A percentile compares a stretch with the other conserved stretches of the same genome.
These are phyloP conservation scores for Cyclotella atomus DNA, from an alignment of 108 stramenopile genomes.

Conservation along the genomic window DNA sequence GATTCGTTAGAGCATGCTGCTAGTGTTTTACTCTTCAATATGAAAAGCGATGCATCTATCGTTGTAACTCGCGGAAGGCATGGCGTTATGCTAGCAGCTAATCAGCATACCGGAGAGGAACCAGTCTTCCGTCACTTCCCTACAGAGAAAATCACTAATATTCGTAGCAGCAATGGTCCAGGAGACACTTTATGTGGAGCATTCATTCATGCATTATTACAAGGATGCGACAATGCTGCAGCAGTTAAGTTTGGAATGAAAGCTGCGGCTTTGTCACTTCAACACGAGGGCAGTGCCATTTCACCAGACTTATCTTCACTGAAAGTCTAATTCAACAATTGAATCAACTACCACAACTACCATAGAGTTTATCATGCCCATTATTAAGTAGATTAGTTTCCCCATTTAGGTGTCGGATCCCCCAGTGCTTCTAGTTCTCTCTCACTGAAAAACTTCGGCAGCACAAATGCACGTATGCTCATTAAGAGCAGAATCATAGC, in stretches of 20 bases:
- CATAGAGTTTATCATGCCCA: not conserved
- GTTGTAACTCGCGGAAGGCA: constrained; percentile 55
- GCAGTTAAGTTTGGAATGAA: constrained; percentile 61
- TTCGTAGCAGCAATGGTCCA: constrained; percentile 65
- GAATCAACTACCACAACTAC: not conserved
- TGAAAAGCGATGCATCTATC: constrained; percentile 50
- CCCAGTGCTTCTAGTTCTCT: constrained; percentile 78
- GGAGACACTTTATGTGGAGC: constrained; percentile 71
- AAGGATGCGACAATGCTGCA: constrained; percentile 35
- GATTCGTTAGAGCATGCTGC: constrained; percentile 29
- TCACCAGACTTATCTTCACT: constrained; percentile 32
- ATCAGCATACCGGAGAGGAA: not conserved
- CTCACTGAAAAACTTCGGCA: constrained; percentile 86
- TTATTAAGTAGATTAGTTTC: not conserved
- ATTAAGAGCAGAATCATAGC: constrained; percentile 92
- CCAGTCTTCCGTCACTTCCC: constrained; percentile 44
- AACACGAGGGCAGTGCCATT: constrained; percentile 51
- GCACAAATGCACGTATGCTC: constrained; percentile 72
- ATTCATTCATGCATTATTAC: constrained; percentile 63
- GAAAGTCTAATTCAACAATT: not conserved
- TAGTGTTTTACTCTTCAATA: constrained; percentile 40
- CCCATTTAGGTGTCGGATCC: constrained; percentile 57
- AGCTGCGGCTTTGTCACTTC: constrained; percentile 57
- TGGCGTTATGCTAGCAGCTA: constrained; percentile 61
- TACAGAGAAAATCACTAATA: constrained; percentile 18